These are phyloP conservation scores for Priceomyces melissophilus DNA, from an alignment of 805 yeast species.

Conservation along the genomic window DNA sequence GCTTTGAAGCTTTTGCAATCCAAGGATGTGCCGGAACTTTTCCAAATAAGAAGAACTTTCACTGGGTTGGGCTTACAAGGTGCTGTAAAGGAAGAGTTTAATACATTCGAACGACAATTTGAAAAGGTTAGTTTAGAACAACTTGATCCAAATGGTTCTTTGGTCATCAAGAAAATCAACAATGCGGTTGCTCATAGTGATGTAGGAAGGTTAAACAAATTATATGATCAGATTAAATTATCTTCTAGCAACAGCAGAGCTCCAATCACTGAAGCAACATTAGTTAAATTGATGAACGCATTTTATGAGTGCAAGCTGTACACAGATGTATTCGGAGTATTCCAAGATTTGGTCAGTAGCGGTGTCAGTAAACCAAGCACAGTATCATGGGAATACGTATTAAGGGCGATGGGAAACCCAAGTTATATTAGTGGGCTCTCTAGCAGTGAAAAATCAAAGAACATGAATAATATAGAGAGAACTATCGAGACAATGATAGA, in stretches of 20 bases:
- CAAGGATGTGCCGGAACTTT: conserved; percentile 18
- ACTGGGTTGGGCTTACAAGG: conserved; percentile 3
- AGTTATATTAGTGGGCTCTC: conserved; percentile 19
- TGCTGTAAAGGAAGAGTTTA: conserved; percentile 4
- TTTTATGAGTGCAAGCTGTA: conserved; percentile 35
- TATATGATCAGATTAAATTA: conserved; percentile 23
- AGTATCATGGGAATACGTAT: conserved; percentile 57
- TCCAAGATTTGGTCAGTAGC: conserved; percentile 45
- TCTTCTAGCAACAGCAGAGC: conserved; percentile 20
- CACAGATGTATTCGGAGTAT: conserved; percentile 40
- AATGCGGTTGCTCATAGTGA: conserved; percentile 17
- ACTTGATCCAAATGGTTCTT: conserved; percentile 33
- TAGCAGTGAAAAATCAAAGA: conserved; percentile 24
- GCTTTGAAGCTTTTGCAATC: conserved; percentile 26
- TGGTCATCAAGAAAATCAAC: conserved; percentile 21
- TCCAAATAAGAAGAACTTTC: conserved; percentile 16
- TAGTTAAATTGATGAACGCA: conserved; percentile 44
- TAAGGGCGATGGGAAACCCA: conserved; percentile 46
- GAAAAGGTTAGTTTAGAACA: conserved; percentile 14
- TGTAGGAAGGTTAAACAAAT: conserved; percentile 13
- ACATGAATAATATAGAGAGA: conserved; percentile 21
- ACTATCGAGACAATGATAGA: conserved; percentile 28
- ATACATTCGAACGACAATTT: conserved; percentile 6
- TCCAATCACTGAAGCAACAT: conserved; percentile 38
- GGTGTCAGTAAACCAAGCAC: conserved; percentile 39